phyloP scores from a whole-genome alignment of 805 yeast genomes.

The Myxozyma neotropica region DNA sequence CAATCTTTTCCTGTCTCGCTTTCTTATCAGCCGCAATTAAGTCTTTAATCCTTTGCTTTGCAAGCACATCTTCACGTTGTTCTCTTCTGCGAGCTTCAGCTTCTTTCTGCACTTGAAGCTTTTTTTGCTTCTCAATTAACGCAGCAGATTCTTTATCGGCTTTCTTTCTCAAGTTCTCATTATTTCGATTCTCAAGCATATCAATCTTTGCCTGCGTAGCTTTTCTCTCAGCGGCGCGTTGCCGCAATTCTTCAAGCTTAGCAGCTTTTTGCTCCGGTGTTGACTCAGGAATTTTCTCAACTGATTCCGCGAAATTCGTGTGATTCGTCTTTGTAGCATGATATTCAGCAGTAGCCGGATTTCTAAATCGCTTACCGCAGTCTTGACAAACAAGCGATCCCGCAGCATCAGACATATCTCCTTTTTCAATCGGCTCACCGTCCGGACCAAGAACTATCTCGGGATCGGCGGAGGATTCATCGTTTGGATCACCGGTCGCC shows the following conservation, averaged over 20 bases:
- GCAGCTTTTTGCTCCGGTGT: slow-evolving; percentile 40
- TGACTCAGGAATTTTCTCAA: slow-evolving; percentile 33
- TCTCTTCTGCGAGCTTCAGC: slow-evolving; percentile 41
- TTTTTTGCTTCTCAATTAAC: slow-evolving; percentile 40
- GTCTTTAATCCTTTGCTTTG: slow-evolving; percentile 40
- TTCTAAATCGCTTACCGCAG: slow-evolving; percentile 30
- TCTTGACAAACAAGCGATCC: slow-evolving; percentile 34
- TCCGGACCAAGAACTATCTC: slow-evolving; percentile 8
- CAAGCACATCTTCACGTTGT: slow-evolving; percentile 39
- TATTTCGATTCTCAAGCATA: slow-evolving; percentile 37
- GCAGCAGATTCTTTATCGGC: slow-evolving; percentile 38
- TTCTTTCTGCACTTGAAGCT: slow-evolving; percentile 40
- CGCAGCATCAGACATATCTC: slow-evolving; percentile 31
- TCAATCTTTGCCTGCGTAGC: slow-evolving; percentile 41
- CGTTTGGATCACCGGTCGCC: slow-evolving; percentile 24
- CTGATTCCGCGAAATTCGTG: slow-evolving; percentile 30
- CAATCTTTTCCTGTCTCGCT: slow-evolving; percentile 37
- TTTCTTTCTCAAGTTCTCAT: slow-evolving; percentile 40
- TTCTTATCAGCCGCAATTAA: slow-evolving; percentile 44
- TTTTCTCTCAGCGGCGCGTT: slow-evolving; percentile 40
- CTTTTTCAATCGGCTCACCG: slow-evolving; percentile 29
- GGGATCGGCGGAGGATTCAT: neutral
- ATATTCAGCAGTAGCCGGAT: slow-evolving; percentile 30
- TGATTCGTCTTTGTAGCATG: slow-evolving; percentile 32
- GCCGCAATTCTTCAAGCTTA: slow-evolving; percentile 40